Evolutionary conservation across 1,139 yeast species (phyloP), one percentile per base, ranked within the genome.

Genomic region (Blastobotrys ciferrii): DNA sequence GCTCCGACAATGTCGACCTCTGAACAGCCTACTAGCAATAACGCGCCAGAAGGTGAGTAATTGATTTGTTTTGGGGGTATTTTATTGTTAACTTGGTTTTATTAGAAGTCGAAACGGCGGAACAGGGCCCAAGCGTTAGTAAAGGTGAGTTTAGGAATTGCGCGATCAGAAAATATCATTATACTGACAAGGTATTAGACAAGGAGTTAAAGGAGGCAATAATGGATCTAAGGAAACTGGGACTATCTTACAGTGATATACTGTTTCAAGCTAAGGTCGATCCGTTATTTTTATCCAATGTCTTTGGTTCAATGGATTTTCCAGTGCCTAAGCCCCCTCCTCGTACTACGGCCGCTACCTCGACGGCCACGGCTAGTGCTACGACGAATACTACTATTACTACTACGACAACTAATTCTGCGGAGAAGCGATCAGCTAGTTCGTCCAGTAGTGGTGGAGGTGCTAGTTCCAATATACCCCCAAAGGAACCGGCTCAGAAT

Each of bases 181-280:
- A 6, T 36, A n/a, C 14, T 36, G 6, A 36, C 25, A 18, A 19
- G 4, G 3, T 19, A n/a, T 19, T 14, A 32, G 51, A 45, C 13
- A 36, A 46, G 18, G 32, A 20, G 12, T 25, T 49, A n/a, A 48
- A 33, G 32, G 54, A 52, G 20, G 67, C 68, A 1, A 48, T 63
- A n/a, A 42, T 32, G 13, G 61, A 61, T 33, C 48, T 66, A 36
- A 49, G 57, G 11, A 51, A 56, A 2, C 55, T 66, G 19, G 69
- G 69, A 5, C 53, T 63, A 33, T 51, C 58, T 14, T 59, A 61
- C 46, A 53, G 54, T n/a, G 67, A 64, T 33, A 65, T 66, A 15
- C 51, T 54, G 18, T 42, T 46, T 15, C 58, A 58, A 38, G 50
- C 58, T 33, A 46, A 53, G 13, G 56, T 50, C 7, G 51, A 55